These are phyloP conservation scores for Fragaria nilgerrensis DNA, from an alignment of 306 rosid genomes.

Conservation along the genomic window DNA sequence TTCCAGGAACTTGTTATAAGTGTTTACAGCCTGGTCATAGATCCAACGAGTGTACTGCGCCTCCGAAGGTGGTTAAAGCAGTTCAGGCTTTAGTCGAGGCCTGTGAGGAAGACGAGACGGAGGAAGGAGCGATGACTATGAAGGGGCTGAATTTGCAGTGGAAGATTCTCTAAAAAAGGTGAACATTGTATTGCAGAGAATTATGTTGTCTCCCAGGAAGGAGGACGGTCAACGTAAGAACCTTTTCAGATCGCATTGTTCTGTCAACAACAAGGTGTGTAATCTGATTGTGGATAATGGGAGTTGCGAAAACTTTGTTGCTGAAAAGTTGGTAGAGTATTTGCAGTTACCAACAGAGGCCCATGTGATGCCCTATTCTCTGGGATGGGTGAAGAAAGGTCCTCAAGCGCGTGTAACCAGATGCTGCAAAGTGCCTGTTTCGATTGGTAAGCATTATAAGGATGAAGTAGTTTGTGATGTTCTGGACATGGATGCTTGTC, in stretches of 20 bases:
- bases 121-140: neutral
- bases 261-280: neutral
- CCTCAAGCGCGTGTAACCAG: neutral
- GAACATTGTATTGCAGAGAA: neutral
- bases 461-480: neutral
- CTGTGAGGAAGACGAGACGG: neutral
- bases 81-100: too few species aligned
- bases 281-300: neutral
- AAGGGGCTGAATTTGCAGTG: neutral
- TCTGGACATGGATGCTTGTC: neutral
- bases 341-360: neutral
- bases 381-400: neutral
- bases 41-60: too few species aligned
- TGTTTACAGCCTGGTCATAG: too few species aligned
- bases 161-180: neutral
- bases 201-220: neutral
- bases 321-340: neutral
- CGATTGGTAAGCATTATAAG: neutral
- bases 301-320: neutral
- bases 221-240: neutral
- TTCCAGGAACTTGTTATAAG: too few species aligned
- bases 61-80: too few species aligned
- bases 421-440: neutral
- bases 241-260: neutral
- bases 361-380: neutral